Evolutionary conservation across 208 protist species (phyloP), one percentile per base, ranked within the genome.

Genomic region (Leishmania lainsoni): DNA sequence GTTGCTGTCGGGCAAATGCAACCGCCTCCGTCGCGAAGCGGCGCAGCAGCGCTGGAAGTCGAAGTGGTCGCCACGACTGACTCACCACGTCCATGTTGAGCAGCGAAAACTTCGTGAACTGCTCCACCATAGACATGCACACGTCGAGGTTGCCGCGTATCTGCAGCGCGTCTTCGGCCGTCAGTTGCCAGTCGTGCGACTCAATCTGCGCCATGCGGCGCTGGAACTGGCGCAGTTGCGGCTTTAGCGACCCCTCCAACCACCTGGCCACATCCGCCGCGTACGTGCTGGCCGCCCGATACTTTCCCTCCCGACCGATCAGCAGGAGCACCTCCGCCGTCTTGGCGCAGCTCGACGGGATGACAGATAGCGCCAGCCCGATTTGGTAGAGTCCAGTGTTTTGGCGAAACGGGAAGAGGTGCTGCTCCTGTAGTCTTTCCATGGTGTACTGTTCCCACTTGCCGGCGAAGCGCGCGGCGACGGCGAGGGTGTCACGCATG

Each of bases 11-110:
- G n/a, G 89, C 84, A 12, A 89, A 71, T 3, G 75, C 54, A 22
- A 71, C 76, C 35, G 87, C 85, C 71, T 96, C 89, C n/a, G 80
- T 32, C 5, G 84, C 58, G 79, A 97, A 95, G 58, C 87, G 86
- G 20, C 87, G 83, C 14, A 95, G 73, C 52, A 95, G 66, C 61
- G 85, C 76, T 6, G 83, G 84, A 29, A 96, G 68, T n/a, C 86
- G 87, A 69, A 94, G 82, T 48, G 94, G 92, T 14, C 90, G 91
- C 93, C 91, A 96, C 65, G 81, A 84, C 79, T 95, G 88, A 48
- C 89, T 89, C 70, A 96, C 87, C 42, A 81, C 86, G n/a, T 96
- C 91, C 89, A 93, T 90, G 83, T 94, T 97, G 35, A 96, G 83
- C 81, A 80, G 73, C 49, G 92, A 91, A 65, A 96, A 89, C n/a